Base-by-base conservation (phyloP, 2,329 filamentous ascomycete species). In the Pyrenophora teres region DNA sequence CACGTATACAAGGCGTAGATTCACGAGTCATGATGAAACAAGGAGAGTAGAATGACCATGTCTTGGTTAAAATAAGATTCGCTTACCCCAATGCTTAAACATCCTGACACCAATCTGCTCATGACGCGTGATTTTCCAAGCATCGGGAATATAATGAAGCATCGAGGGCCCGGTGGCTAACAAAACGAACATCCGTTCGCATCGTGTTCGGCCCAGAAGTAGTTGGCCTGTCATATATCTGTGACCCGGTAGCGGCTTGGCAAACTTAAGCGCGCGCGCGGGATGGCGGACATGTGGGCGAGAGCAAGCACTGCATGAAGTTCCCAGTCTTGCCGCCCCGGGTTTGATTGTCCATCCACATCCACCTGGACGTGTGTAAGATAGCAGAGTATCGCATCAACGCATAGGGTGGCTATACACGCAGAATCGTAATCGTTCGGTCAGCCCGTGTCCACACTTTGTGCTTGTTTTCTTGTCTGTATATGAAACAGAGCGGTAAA, bases 1-100 rank as follows among this genome's bases (percentile, higher is more conserved):
- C 77, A 79, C 60, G 68, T 76, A 16, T 79, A 78, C 65, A 78
- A 78, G 74, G 47, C 49, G 35, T 52, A 46, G 18, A 39, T 25
- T 6, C 16, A 2, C 3, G 33, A 8, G 33, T 44, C 6, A 2
- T 43, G 40, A 47, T 35, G 27, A 40, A 40, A 23, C 10, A 10
- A 35, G 19, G n/a, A 13, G 19, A 23, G 15, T 15, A 47, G 12
- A 18, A 5, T 5, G 37, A 16, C 19, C 49, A 42, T 13, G 18
- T 15, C 38, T 21, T 23, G 30, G 25, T 47, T 32, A 33, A 47
- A 31, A 40, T 35, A 41, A 47, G 37, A 40, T 25, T 31, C 12
- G 32, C 40, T 37, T 46, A 23, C 23, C 23, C 21, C 36, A 16
- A 51, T n/a, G 43, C 37, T 19, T 42, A 19, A 41, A 47, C 40